phyloP scores from a whole-genome alignment of 225 moss, liverwort and hornwort genomes.

The Lunularia cruciata region DNA sequence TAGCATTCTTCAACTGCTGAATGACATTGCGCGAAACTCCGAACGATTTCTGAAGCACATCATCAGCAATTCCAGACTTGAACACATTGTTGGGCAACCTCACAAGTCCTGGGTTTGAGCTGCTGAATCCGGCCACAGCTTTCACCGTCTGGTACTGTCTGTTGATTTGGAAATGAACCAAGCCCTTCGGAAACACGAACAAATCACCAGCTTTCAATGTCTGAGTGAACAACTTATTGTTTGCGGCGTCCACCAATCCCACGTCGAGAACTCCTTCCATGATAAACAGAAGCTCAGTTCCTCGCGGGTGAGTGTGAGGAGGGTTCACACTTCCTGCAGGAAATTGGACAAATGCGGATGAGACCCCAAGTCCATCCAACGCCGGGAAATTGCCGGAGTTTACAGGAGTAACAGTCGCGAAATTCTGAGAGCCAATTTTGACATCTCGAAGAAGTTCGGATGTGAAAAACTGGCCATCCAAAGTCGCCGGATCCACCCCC shows the following conservation, averaged over 20 bases:
- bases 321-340: conserved; percentile 4
- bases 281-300: conserved; percentile 12
- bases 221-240: not conserved
- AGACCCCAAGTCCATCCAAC: conserved; percentile 13
- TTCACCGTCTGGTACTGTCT: not conserved
- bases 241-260: not conserved
- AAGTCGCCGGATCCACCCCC: conserved; percentile 10
- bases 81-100: not conserved
- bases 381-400: conserved; percentile 17
- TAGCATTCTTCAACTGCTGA: not conserved
- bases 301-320: conserved; percentile 12
- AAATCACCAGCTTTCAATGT: conserved; percentile 12
- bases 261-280: conserved; percentile 8
- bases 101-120: not conserved
- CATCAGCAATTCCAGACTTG: not conserved
- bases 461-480: conserved; percentile 32
- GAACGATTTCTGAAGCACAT: conserved; percentile 10
- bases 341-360: conserved; percentile 20
- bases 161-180: conserved; percentile 19
- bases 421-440: not conserved
- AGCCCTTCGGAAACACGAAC: conserved; percentile 26
- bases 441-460: conserved; percentile 22
- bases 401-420: conserved; percentile 17
- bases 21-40: not conserved
- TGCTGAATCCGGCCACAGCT: not conserved